Base-by-base conservation (phyloP, 768 basidiomycete species). In the Piloderma croceum region DNA sequence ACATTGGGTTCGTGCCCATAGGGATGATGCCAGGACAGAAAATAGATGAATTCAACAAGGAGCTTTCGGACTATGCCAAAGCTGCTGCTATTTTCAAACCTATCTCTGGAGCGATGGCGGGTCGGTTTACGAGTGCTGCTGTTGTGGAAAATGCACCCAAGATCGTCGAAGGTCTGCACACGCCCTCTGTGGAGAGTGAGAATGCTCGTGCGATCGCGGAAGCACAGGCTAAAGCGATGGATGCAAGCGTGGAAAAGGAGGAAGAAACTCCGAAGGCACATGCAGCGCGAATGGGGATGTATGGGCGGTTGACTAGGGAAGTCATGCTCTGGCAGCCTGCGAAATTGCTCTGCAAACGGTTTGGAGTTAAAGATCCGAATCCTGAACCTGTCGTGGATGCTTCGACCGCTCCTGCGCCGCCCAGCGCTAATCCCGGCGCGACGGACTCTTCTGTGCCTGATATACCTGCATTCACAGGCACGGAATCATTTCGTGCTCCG, bases 11-110 rank as follows among this genome's bases (percentile, higher is more conserved):
- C 2, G 48, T 57, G 12, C 67, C 74, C 0, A 68, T 79, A 13
- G 73, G 79, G 0, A 75, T 73, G 2, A 51, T 74, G 4, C 73
- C 78, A 0, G 69, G 63, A 1, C 87, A 91, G 57, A 70, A 60
- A 10, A 63, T 68, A 5, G 79, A 85, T 21, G 77, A 77, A 17
- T 89, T 88, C 58, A 78, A 83, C 51, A 81, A 80, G 48, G 96
- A 99, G 59, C 64, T 94, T 22, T 69, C 69, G 31, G 90, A 94
- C 50, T 97, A 90, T 48, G 78, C 87, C 2, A 89, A 91, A 56
- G 74, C 90, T 0, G 94, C 94, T 0, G 64, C 74, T 19, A 76
- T 98, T 21, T 98, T 97, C 68, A 90, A 90, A 52, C 96, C 96
- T 1, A 78, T 93, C 49, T 77, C 81, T 0, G 89, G 85, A 3